Base-by-base conservation (phyloP, 2,329 filamentous ascomycete genomes). In the Daldinia eschscholtzii region DNA sequence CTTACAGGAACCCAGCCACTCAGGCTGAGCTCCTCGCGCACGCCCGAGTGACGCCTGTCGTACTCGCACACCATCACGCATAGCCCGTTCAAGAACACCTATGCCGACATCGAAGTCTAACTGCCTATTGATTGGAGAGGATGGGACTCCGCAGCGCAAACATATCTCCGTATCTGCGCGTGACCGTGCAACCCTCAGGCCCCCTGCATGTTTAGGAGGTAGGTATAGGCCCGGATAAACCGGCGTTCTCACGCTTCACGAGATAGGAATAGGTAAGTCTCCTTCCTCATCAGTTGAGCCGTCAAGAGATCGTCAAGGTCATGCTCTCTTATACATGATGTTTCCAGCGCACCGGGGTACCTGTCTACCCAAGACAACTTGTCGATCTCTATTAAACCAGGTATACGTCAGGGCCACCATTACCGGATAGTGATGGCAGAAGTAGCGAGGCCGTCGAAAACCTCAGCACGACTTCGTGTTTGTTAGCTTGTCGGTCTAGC, bases 121-220 rank as follows among this genome's bases (percentile, higher is more conserved):
- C 33, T 3, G 10, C 35, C 64, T 53, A 7, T 61, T 61, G 23
- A 50, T 46, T 33, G 57, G 42, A 6, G 23, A 44, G 39, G 18
- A 35, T n/a, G 46, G 39, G 20, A 28, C 20, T 52, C 39, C n/a
- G 4, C n/a, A 12, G 26, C 9, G 48, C 9, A 30, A 13, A 7
- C 57, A 65, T 65, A 20, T 20, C 41, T 18, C 62, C 35, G 18
- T 39, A 39, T 39, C 35, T 39, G 35, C 35, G 35, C 35, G 35
- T 39, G 35, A 39, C 13, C 35, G 35, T 39, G 35, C 35, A 15
- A 37, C 35, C 35, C 10, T 39, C 12, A 39, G 35, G 10, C 35
- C 35, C 35, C 13, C 12, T 15, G 5, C 10, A 37, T 33, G 30
- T 33, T 33, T 33, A 33, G 20, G 20, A 23, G 20, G 20, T 23